Evolutionary conservation across 2,329 filamentous ascomycete genomes (phyloP), one percentile per base, ranked within the genome.

Genomic region (Botrytis fabae): DNA sequence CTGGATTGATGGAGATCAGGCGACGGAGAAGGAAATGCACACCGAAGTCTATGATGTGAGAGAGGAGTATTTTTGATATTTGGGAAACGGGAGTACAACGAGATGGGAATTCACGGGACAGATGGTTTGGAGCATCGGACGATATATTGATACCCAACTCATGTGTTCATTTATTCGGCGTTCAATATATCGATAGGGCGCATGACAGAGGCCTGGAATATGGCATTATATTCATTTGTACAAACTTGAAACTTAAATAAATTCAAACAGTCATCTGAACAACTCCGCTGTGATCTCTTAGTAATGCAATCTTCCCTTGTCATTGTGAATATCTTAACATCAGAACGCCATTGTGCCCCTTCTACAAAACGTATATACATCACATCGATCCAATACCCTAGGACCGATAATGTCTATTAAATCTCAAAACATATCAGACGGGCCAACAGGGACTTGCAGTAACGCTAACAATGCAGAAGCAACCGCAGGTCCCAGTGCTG

Each of bases 81-180:
- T 51, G 42, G 40, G n/a, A 38, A 28, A 38, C 4, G 9, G 25
- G n/a, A 32, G 28, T 4, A 61, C 25, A 18, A 20, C 42, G 48
- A 32, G 7, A 61, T 14, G 25, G 25, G 54, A 22, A 64, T 51
- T 25, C n/a, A 28, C 40, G n/a, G 44, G 25, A 22, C 40, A 40
- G 69, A 42, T 38, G 44, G 7, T 25, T 61, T 18, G 38, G 38
- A 12, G 5, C 28, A 59, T 20, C 44, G 63, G 51, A 72, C 16
- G 63, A 61, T 62, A 44, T 72, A 32, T 61, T 61, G 70, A 72
- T 72, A 72, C 70, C 70, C 70, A 68, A 46, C 42, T 69, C 42
- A 61, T 72, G 69, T 46, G 12, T 72, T 32, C 22, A 69, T 69
- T 69, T 61, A 28, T 38, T 25, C 57, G 70, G 70, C 63, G 70